Conservation (phyloP, 2,329 filamentous ascomycete genomes). For the Penicillium concentricum region DNA sequence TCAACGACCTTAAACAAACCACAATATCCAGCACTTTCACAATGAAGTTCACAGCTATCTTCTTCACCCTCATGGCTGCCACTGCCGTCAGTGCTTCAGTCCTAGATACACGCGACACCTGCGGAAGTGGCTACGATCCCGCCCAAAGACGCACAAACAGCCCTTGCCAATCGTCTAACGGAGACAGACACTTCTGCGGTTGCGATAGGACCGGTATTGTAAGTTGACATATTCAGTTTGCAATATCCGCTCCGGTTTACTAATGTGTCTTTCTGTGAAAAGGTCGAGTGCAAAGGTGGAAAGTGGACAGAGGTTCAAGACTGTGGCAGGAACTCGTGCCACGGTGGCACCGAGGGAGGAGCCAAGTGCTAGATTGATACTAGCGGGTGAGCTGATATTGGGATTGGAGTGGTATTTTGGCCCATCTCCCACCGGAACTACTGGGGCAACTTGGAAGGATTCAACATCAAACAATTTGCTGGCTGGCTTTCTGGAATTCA, state of each 20-base stretch:
- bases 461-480: conserved; percentile 8
- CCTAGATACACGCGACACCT: background rate
- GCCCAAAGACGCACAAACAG: conserved; percentile 16
- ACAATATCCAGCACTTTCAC: background rate
- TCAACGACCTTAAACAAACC: background rate
- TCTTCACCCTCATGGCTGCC: conserved; percentile 13
- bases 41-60: conserved; percentile 12
- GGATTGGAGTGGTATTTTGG: background rate
- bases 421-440: background rate
- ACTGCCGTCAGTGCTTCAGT: conserved; percentile 9
- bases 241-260: background rate
- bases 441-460: background rate
- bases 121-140: conserved; percentile 6
- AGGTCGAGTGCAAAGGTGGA: conserved; percentile 12
- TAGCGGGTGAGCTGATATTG: background rate
- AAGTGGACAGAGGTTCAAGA: conserved; percentile 12
- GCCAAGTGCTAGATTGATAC: conserved; percentile 6
- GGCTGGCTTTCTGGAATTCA: background rate
- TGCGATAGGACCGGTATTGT: conserved; percentile 15
- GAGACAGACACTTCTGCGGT: conserved; percentile 14
- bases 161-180: conserved; percentile 6
- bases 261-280: background rate
- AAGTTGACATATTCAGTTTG: background rate
- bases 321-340: conserved; percentile 4
- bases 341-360: conserved; percentile 7